Evolutionary conservation across 129 eudicot species (phyloP).

Genomic region (Saposhnikovia divaricata): DNA sequence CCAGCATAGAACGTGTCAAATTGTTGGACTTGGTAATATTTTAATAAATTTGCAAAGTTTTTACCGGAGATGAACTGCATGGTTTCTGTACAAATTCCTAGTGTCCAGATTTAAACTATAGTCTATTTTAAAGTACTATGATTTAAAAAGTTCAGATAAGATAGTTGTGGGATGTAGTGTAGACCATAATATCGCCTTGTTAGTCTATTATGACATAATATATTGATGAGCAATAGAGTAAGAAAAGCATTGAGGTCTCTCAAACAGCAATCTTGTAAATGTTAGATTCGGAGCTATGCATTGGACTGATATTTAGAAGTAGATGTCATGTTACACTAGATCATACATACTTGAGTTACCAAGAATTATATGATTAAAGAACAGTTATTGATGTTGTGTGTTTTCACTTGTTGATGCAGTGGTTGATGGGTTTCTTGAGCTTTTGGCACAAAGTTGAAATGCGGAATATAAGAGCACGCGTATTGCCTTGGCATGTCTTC

Average conservation of each 20-base stretch:
- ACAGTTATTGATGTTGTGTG: neutral
- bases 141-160: neutral
- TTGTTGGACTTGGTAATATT: neutral
- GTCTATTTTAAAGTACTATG: neutral
- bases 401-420: constrained; percentile 37
- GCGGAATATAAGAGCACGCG: constrained; percentile 42
- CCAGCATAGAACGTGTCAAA: too few relatives aligned
- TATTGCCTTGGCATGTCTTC: constrained; percentile 85
- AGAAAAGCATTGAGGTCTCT: neutral
- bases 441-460: constrained; percentile 87
- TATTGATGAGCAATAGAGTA: neutral
- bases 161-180: neutral
- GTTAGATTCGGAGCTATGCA: too few relatives aligned
- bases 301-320: neutral
- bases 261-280: neutral
- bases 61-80: neutral
- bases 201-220: neutral
- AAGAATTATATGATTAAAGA: neutral
- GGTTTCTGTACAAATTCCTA: neutral
- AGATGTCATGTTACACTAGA: neutral
- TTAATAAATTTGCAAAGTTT: neutral
- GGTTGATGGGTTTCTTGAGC: constrained; percentile 82
- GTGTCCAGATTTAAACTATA: neutral
- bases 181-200: neutral
- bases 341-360: neutral